These are phyloP conservation scores for Leccinellum albellum DNA, from an alignment of 768 basidiomycete genomes.

Conservation along the genomic window DNA sequence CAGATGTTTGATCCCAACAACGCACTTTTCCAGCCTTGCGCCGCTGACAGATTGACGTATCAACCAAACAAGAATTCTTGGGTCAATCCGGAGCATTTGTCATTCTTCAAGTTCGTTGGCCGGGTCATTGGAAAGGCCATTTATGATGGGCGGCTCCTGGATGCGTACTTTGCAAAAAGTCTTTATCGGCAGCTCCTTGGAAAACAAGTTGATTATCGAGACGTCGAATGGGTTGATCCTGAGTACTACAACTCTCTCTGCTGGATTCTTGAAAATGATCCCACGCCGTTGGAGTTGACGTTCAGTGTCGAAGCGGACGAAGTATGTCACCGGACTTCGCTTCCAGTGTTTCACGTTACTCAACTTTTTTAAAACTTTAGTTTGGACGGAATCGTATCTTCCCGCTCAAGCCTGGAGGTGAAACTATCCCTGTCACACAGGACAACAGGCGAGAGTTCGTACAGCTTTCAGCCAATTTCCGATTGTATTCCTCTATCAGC, in stretches of 20 bases:
- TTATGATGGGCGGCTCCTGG: conserved; percentile 91
- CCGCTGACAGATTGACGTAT: conserved; percentile 91
- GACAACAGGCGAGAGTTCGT: conserved; percentile 98
- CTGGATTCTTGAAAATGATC: conserved; percentile 98
- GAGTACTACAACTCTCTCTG: conserved; percentile 97
- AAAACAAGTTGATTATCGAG: conserved; percentile 91
- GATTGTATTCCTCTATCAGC: conserved; percentile 89
- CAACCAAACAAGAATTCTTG: conserved; percentile 93
- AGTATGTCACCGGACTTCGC: conserved; percentile 33
- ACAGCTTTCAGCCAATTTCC: conserved; percentile 90
- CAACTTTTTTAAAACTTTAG: conserved; percentile 33
- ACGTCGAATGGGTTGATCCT: conserved; percentile 97
- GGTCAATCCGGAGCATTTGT: conserved; percentile 93
- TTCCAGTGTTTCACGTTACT: neutral
- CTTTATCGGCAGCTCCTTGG: conserved; percentile 93
- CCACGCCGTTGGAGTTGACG: conserved; percentile 77
- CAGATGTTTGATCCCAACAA: conserved; percentile 99
- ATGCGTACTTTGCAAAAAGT: conserved; percentile 97
- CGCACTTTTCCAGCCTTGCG: conserved; percentile 96
- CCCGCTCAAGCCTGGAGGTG: conserved; percentile 82
- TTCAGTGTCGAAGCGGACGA: conserved; percentile 97
- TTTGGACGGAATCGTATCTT: conserved; percentile 91
- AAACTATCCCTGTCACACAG: conserved; percentile 82
- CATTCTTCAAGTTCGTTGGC: conserved; percentile 98
- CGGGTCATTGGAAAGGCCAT: conserved; percentile 97